Evolutionary conservation across 2,329 filamentous ascomycete genomes (phyloP), one percentile per base, ranked within the genome.

Genomic region (Blastomyces emzantsi): DNA sequence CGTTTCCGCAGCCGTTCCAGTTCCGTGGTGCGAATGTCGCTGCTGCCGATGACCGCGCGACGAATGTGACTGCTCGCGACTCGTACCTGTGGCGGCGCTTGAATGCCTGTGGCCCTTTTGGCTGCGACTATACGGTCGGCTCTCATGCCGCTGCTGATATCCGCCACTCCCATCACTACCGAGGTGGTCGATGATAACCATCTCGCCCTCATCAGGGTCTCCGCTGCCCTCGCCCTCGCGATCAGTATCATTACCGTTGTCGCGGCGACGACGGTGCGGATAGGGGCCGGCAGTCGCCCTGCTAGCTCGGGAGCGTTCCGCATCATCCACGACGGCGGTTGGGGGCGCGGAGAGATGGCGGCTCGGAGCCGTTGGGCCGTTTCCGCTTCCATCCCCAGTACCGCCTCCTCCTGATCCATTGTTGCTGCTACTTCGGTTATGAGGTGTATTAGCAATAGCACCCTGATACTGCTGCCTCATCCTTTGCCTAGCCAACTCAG

Each of bases 401-500:
- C 19, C 56, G 22, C 56, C 56, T 43, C n/a, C 56, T 39, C 52
- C 30, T 30, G 49, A 51, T 28, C 52, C 55, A n/a, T n/a, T 57
- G 36, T 17, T 41, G n/a, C 19, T 41, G n/a, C 19, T 39, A n/a
- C 3, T 41, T 36, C 55, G 22, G 30, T 17, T 41, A 57, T 57
- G 30, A 17, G 55, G 30, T 25, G 55, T 36, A 41, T 25, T 43
- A 6, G 30, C n/a, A 57, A 43, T 57, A 57, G 30, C 55, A 9
- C 55, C 55, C 36, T 25, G 33, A 22, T 25, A 33, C 57, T 60
- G 57, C 25, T 47, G 25, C 41, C 41, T 28, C 36, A 60, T 41
- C 43, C 4, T 60, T 33, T 60, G 57, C 57, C 57, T 60, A 22
- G 86, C 87, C 64, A 92, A 77, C 75, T 87, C 82, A 19, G 82